Evolutionary conservation across 306 rosid species (phyloP).

Genomic region (Begonia masoniana): DNA sequence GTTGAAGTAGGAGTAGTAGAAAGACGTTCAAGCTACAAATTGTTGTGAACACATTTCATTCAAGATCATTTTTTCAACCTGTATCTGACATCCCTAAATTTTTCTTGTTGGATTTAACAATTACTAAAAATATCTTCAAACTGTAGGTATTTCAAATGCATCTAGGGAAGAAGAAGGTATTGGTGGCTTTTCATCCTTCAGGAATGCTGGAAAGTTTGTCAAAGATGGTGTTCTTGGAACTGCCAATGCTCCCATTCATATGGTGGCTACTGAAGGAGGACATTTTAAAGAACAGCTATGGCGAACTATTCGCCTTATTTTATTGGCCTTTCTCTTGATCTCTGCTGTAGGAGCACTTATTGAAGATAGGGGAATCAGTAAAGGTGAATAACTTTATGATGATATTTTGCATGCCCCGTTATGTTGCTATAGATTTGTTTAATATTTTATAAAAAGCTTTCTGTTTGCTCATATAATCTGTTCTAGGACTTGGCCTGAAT

Average conservation of each 20-base stretch:
- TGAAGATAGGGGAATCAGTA: slow-evolving; percentile 66
- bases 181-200: slow-evolving; percentile 39
- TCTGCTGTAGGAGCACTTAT: slow-evolving; percentile 68
- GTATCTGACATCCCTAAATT: too few species aligned
- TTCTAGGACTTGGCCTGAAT: slow-evolving; percentile 45
- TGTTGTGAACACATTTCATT: too few species aligned
- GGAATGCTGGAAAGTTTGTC: slow-evolving; percentile 40
- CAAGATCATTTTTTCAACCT: too few species aligned
- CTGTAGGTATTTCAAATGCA: slow-evolving; percentile 40
- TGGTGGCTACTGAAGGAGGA: slow-evolving; percentile 49
- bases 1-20: too few species aligned
- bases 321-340: slow-evolving; percentile 48
- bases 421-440: slow-evolving; percentile 3
- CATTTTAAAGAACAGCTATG: slow-evolving; percentile 68
- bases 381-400: slow-evolving; percentile 40
- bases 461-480: slow-evolving; percentile 8
- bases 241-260: slow-evolving; percentile 65
- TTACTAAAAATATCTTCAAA: neutral
- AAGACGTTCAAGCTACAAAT: too few species aligned
- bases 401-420: neutral
- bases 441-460: slow-evolving; percentile 3
- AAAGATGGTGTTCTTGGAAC: slow-evolving; percentile 63
- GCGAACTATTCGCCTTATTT: slow-evolving; percentile 54
- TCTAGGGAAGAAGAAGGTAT: slow-evolving; percentile 36
- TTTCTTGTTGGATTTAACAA: too few species aligned